phyloP scores from a whole-genome alignment of 176 grass and related monocot species.

The Paspalum notatum region DNA sequence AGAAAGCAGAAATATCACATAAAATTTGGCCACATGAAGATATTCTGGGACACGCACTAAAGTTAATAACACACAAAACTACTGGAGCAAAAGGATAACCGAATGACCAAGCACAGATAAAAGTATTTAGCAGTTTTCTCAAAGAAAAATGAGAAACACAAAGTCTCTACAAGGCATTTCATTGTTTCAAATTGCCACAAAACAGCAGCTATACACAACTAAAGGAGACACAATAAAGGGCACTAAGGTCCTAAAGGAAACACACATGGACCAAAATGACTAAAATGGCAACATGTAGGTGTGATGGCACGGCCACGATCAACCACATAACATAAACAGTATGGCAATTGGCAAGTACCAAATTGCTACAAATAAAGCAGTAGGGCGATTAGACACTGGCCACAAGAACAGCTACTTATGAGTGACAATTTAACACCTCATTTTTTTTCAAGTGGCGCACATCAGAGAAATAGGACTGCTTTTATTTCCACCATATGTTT shows the following conservation, averaged over 20 bases:
- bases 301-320: background rate
- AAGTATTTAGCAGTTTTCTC: background rate
- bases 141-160: background rate
- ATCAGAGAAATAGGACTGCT: background rate
- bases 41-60: background rate
- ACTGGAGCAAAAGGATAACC: background rate
- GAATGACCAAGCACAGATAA: background rate
- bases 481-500: background rate
- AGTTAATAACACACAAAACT: background rate
- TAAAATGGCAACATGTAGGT: background rate
- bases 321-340: background rate
- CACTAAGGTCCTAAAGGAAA: background rate
- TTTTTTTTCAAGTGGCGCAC: background rate
- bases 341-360: background rate
- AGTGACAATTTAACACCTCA: background rate
- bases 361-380: background rate
- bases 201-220: background rate
- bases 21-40: background rate
- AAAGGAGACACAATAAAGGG: background rate
- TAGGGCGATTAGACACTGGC: background rate
- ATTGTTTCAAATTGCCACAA: background rate
- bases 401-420: background rate
- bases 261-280: background rate
- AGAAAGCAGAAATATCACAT: constrained; percentile 1
- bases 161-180: background rate